phyloP scores from a whole-genome alignment of 129 eudicot genomes.

The Cynara cardunculus region DNA sequence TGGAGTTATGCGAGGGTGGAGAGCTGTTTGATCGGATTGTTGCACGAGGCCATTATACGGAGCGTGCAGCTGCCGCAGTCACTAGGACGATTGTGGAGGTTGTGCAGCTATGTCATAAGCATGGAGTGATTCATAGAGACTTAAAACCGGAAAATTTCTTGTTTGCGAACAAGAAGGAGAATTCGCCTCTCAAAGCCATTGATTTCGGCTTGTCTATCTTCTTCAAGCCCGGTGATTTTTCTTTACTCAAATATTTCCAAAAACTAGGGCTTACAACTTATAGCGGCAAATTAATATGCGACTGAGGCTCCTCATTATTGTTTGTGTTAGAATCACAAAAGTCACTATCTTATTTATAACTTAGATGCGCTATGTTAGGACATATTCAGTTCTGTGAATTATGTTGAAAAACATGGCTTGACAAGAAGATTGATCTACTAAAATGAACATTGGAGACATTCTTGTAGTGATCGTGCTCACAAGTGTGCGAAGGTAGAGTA shows the following conservation, averaged over 20 bases:
- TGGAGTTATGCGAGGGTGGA: constrained; percentile 96
- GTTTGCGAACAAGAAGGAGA: constrained; percentile 91
- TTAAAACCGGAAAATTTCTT: constrained; percentile 93
- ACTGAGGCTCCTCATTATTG: not conserved
- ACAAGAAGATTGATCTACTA: not conserved
- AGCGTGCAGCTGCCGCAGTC: constrained; percentile 86
- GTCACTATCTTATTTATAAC: not conserved
- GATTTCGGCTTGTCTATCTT: constrained; percentile 92
- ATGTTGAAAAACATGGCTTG: not conserved
- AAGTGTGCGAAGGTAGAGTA: not conserved
- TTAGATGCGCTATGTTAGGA: not conserved
- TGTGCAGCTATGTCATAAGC: constrained; percentile 86
- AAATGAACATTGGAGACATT: not conserved
- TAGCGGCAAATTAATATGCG: not conserved
- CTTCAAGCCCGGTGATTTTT: constrained; percentile 78
- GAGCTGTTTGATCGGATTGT: constrained; percentile 95
- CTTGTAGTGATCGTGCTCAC: not conserved
- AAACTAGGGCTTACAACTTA: not conserved
- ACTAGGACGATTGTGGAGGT: constrained; percentile 84
- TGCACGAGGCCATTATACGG: constrained; percentile 89
- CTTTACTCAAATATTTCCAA: not conserved
- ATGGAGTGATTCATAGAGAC: constrained; percentile 92
- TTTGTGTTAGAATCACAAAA: not conserved
- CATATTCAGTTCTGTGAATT: not conserved
- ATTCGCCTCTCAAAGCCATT: constrained; percentile 90